Conservation (phyloP, 2,329 filamentous ascomycete genomes). For the Sarocladium brachiariae region DNA sequence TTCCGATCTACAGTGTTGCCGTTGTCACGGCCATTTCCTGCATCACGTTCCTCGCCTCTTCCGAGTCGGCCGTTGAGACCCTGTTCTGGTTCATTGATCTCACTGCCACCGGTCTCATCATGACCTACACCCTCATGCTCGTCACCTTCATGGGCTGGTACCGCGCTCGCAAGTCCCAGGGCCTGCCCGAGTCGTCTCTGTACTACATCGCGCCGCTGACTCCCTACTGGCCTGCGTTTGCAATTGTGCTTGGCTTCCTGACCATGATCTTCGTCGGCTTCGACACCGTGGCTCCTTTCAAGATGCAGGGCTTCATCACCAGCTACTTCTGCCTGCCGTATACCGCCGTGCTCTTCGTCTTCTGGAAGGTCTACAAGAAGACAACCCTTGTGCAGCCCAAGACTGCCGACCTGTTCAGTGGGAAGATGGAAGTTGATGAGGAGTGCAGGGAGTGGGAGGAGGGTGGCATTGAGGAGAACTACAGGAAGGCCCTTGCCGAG, state of each 20-base stretch:
- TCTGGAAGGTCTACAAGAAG: conserved; percentile 59
- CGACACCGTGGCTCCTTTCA: conserved; percentile 45
- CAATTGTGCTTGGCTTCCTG: conserved; percentile 36
- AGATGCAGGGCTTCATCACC: conserved; percentile 41
- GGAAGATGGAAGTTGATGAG: conserved; percentile 59
- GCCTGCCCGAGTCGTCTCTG: conserved; percentile 35
- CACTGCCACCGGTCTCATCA: conserved; percentile 47
- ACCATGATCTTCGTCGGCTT: conserved; percentile 52
- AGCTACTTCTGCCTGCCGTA: conserved; percentile 48
- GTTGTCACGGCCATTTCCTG: conserved; percentile 40
- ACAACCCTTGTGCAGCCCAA: conserved; percentile 49
- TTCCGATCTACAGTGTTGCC: conserved; percentile 47
- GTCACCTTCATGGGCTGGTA: conserved; percentile 36
- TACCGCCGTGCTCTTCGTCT: conserved; percentile 49
- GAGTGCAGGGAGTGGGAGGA: conserved; percentile 38
- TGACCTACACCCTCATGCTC: conserved; percentile 44
- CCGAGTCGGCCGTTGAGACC: conserved; percentile 37
- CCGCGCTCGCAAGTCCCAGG: conserved; percentile 42
- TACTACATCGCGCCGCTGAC: conserved; percentile 44
- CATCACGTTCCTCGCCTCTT: conserved; percentile 43
- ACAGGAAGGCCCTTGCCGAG: conserved; percentile 26
- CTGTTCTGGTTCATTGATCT: conserved; percentile 49
- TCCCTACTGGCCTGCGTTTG: conserved; percentile 45
- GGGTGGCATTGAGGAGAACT: conserved; percentile 39
- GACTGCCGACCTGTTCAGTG: conserved; percentile 55